Percentiles rank a stretch among this genome's conserved stretches.
These are phyloP conservation scores for Saccharomyces hybrid DNA, from an alignment of 1,139 yeast genomes.

Conservation along the genomic window DNA sequence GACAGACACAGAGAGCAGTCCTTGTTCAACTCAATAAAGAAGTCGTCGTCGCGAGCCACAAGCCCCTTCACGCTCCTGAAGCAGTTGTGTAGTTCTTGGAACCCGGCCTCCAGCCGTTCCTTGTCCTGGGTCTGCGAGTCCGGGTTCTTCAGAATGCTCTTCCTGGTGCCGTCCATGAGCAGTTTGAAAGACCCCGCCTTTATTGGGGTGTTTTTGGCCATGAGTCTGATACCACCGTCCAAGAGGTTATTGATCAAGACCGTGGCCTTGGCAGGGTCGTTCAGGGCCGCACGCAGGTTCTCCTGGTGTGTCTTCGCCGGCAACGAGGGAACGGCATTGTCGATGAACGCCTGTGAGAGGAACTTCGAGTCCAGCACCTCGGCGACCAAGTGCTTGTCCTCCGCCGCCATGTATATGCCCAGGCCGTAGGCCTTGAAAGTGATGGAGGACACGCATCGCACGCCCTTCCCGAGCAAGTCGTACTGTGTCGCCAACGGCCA, in stretches of 20 bases:
- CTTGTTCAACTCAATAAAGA: slow-evolving; percentile 41
- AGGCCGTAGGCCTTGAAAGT: slow-evolving; percentile 74
- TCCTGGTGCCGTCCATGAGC: slow-evolving; percentile 73
- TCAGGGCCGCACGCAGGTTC: slow-evolving; percentile 47
- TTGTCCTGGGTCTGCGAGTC: slow-evolving; percentile 2
- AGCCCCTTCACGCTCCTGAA: slow-evolving; percentile 5
- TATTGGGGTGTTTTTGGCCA: slow-evolving; percentile 70
- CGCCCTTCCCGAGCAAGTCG: slow-evolving; percentile 64
- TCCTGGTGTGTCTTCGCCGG: slow-evolving; percentile 34
- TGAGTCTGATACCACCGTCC: slow-evolving; percentile 49
- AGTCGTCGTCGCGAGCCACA: slow-evolving; percentile 6
- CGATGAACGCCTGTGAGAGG: slow-evolving; percentile 29
- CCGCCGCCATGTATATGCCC: slow-evolving; percentile 61
- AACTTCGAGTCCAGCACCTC: slow-evolving; percentile 38
- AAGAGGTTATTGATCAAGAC: slow-evolving; percentile 47
- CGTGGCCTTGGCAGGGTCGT: slow-evolving; percentile 46
- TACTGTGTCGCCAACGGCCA: slow-evolving; percentile 26
- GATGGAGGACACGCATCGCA: slow-evolving; percentile 70
- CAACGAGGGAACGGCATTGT: slow-evolving; percentile 14
- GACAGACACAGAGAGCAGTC: slow-evolving; percentile 40
- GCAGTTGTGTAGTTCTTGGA: slow-evolving; percentile 4
- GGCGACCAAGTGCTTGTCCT: slow-evolving; percentile 43
- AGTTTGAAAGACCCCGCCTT: slow-evolving; percentile 83
- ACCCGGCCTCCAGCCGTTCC: background rate
- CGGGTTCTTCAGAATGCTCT: slow-evolving; percentile 18